Evolutionary conservation across 805 yeast species (phyloP).

Genomic region (Jamesozyma gamospora): DNA sequence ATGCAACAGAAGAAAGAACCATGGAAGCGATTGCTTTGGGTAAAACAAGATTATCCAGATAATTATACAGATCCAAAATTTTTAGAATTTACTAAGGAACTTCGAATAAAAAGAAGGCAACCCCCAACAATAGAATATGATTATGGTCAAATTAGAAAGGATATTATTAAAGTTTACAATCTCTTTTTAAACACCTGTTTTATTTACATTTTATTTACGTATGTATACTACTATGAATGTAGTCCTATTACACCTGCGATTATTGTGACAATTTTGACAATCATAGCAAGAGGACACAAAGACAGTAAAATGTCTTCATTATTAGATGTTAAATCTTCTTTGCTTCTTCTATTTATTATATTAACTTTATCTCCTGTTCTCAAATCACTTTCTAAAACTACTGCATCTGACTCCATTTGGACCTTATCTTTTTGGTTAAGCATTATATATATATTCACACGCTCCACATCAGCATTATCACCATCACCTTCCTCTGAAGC

Average conservation of each 20-base stretch:
- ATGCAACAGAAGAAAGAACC: slow-evolving; percentile 22
- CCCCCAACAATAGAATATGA: slow-evolving; percentile 15
- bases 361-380: slow-evolving; percentile 82
- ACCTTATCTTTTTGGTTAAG: slow-evolving; percentile 76
- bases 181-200: slow-evolving; percentile 47
- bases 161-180: slow-evolving; percentile 21
- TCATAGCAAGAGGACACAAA: slow-evolving; percentile 1
- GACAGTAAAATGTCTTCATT: slow-evolving; percentile 3
- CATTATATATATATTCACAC: slow-evolving; percentile 43
- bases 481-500: slow-evolving; percentile 2
- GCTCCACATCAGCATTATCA: slow-evolving; percentile 6
- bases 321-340: slow-evolving; percentile 48
- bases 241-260: slow-evolving; percentile 16
- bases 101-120: slow-evolving; percentile 8
- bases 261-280: neutral
- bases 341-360: slow-evolving; percentile 58
- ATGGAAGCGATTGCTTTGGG: slow-evolving; percentile 84
- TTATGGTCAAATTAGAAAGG: slow-evolving; percentile 14
- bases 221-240: slow-evolving; percentile 15
- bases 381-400: slow-evolving; percentile 76
- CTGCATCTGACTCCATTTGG: slow-evolving; percentile 94
- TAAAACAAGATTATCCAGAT: slow-evolving; percentile 79
- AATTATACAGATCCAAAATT: slow-evolving; percentile 80
- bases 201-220: slow-evolving; percentile 52
- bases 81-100: slow-evolving; percentile 29